These are phyloP conservation scores for Cercospora sesami DNA, from an alignment of 2,329 filamentous ascomycete genomes.

Conservation along the genomic window DNA sequence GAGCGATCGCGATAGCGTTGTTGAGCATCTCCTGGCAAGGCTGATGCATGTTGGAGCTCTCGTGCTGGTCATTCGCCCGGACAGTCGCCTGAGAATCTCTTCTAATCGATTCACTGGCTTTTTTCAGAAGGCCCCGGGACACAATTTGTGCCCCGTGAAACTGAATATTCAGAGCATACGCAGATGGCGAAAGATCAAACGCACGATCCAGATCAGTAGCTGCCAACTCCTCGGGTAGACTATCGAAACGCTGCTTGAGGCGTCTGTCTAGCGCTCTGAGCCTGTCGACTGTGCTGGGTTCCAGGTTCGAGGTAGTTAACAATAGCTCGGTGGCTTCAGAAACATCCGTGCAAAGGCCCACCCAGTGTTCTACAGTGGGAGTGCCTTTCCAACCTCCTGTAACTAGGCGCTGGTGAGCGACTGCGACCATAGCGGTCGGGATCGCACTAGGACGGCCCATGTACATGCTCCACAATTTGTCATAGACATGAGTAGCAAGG, in stretches of 20 bases:
- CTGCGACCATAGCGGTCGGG: not conserved
- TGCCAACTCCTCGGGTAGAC: not conserved
- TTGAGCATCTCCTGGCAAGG: not conserved
- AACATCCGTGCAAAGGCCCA: not conserved
- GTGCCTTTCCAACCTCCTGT: not conserved
- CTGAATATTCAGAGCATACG: not conserved
- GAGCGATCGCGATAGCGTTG: not conserved
- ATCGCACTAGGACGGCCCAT: not conserved
- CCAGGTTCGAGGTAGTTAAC: not conserved
- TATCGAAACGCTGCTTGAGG: not conserved
- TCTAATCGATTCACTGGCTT: not conserved
- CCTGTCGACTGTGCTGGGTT: not conserved
- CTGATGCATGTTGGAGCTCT: not conserved
- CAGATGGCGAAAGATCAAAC: not conserved
- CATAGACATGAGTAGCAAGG: not conserved
- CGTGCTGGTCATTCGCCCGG: not conserved
- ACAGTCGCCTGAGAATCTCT: not conserved
- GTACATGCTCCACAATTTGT: constrained; percentile 1
- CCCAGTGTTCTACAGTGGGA: not conserved
- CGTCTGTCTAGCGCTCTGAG: not conserved
- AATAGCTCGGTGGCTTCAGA: not conserved
- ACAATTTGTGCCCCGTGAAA: not conserved
- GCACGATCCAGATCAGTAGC: not conserved
- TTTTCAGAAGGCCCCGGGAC: not conserved
- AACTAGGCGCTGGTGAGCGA: not conserved